Base-by-base conservation (phyloP, 2,329 filamentous ascomycete species). In the Acephala macrosclerotiorum region DNA sequence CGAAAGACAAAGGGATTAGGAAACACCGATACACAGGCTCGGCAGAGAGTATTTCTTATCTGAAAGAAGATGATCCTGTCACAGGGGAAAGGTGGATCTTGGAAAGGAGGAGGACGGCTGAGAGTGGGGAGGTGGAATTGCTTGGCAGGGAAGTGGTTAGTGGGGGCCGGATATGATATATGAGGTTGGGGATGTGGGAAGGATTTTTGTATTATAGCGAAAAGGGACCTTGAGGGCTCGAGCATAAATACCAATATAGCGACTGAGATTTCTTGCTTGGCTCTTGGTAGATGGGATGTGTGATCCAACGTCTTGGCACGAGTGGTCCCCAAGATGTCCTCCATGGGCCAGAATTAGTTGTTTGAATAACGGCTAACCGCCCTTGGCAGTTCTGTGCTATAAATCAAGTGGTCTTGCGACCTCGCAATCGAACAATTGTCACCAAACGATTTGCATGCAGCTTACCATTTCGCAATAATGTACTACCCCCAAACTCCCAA, bases 1-100 rank as follows among this genome's bases (percentile, higher is more conserved):
- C 29, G 7, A 80, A 78, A 53, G 78, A 63, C 12, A 70, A 61
- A 20, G 45, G 36, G n/a, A 45, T 68, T 6, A 70, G 66, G 49
- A n/a, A 68, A 65, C 85, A 87, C 68, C 78, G 81, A 16, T 80
- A 85, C 69, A 84, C 82, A 69, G 80, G 84, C 58, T 90, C 87
- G 55, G 82, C 88, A 1, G 90, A 92, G 70, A 91, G 89, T 68
- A 87, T 93, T 38, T 89, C 89, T 7, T 93, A 93, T 75, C 82
- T 85, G 2, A 77, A 80, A n/a, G 84, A 86, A 68, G 84, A 84
- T 66, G 88, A 90, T 73, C 87, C 89, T 55, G 82, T 85, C 9
- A 61, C 57, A 14, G 85, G 84, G 0, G 85, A 85, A 69, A 80
- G 89, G 55, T 93, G 90, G 91, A 85, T 93, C 8, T 80, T 93